Evolutionary conservation across 106 monocot genomes (phyloP), one percentile per base, ranked within the genome.

Genomic region (Gastrodia elata): DNA sequence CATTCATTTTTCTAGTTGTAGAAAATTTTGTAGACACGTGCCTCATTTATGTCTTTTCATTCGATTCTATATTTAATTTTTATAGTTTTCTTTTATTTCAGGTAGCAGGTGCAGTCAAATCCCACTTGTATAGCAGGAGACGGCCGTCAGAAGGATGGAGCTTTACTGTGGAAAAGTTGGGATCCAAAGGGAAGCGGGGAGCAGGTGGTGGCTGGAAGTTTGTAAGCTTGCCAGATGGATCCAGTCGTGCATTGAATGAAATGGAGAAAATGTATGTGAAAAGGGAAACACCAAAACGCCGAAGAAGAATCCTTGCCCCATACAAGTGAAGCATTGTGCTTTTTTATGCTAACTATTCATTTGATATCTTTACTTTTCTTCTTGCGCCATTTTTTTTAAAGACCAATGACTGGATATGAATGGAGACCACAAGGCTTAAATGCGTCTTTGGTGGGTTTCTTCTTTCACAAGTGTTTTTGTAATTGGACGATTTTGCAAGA

Each of bases 191-290:
- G 16, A 96, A 86, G 48, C 87, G 90, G 33, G 86, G 86, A 9
- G 77, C 77, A 0, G 82, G 86, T 41, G 93, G 87, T 14, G 90
- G 90, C 32, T 88, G 79, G 78, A 86, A 92, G 74, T 89, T 90
- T 79, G 87, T 86, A 28, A 93, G 90, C 74, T 71, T 92, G 77
- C 92, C 96, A 36, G 83, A 88, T 43, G 86, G 86, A 64, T 96
- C 97, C 26, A 93, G 86, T 65, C 84, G 84, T 13, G 38, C 82
- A 41, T 73, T 88, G 74, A 93, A 93, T 52, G 91, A 86, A 5
- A 80, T 82, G 83, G 97, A 98, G 81, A 92, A 92, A 71, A 92
- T 92, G 87, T 90, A 88, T 74, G 85, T 86, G 33, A 88, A 93
- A 74, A 86, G 97, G 49, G 92, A 93, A 75, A 89, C 82, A 69